Evolutionary conservation across 345 rosid genomes (phyloP).

Genomic region (Eucalyptus shirleyi): DNA sequence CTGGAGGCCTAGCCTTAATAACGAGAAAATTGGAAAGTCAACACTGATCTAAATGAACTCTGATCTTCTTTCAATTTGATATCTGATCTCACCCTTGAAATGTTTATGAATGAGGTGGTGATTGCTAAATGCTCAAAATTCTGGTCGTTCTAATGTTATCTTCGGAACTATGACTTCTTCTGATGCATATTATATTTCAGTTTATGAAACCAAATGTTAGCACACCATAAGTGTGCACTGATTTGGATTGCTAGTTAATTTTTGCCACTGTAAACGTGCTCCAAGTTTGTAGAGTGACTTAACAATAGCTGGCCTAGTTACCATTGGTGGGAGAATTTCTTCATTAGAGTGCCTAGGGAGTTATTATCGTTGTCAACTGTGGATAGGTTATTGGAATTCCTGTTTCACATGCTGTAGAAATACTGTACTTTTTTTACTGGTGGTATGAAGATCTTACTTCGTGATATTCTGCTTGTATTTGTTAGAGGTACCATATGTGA

Average conservation of each 20-base stretch:
- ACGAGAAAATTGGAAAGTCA: not conserved
- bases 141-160: not conserved
- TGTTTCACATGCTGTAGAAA: not conserved
- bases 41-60: not conserved
- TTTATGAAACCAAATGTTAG: not conserved
- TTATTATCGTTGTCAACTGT: not conserved
- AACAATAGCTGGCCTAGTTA: not conserved
- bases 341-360: not conserved
- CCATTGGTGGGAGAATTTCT: not conserved
- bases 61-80: not conserved
- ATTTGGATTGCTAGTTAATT: not conserved
- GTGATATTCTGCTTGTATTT: not conserved
- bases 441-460: not conserved
- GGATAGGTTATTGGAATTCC: not conserved
- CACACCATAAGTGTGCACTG: not conserved
- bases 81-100: not conserved
- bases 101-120: not conserved
- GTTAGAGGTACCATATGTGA: not conserved
- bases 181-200: no score
- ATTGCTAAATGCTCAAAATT: not conserved
- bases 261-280: not conserved
- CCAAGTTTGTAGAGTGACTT: not conserved
- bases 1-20: not conserved
- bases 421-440: not conserved
- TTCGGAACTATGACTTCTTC: not conserved